Conservation (phyloP, 805 yeast genomes). For the Komagataella populi region DNA sequence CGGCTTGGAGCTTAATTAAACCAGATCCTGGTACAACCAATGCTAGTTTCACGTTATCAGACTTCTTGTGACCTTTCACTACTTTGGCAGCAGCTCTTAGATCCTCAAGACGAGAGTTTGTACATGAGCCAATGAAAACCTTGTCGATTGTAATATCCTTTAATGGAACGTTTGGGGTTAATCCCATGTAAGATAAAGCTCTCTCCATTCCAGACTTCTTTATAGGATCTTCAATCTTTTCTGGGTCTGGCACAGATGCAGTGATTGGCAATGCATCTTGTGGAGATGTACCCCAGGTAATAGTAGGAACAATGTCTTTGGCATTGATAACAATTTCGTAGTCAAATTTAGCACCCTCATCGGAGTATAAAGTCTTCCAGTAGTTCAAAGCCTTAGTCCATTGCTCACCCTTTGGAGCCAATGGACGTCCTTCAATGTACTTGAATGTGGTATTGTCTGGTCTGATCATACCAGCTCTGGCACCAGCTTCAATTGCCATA, state of each 20-base stretch:
- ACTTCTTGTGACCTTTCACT: slow-evolving; percentile 80
- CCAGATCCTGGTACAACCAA: slow-evolving; percentile 98
- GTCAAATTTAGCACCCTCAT: slow-evolving; percentile 85
- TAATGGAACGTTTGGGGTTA: slow-evolving; percentile 70
- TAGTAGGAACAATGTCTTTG: slow-evolving; percentile 82
- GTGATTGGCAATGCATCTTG: slow-evolving; percentile 96
- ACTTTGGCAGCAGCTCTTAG: slow-evolving; percentile 90
- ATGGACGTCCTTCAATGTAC: slow-evolving; percentile 85
- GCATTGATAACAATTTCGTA: slow-evolving; percentile 71
- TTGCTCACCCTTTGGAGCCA: slow-evolving; percentile 87
- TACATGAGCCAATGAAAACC: slow-evolving; percentile 96
- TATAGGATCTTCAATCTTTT: slow-evolving; percentile 55
- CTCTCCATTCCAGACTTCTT: slow-evolving; percentile 78
- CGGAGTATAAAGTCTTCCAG: slow-evolving; percentile 84
- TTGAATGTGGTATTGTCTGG: slow-evolving; percentile 87
- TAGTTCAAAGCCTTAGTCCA: slow-evolving; percentile 90
- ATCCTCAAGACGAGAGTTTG: slow-evolving; percentile 96
- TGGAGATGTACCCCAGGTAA: slow-evolving; percentile 99
- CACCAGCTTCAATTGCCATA: slow-evolving; percentile 98
- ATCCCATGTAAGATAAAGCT: slow-evolving; percentile 87
- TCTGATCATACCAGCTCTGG: slow-evolving; percentile 97
- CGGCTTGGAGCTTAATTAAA: slow-evolving; percentile 85
- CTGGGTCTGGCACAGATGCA: slow-evolving; percentile 83
- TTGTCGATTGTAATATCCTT: slow-evolving; percentile 71
- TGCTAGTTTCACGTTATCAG: slow-evolving; percentile 66